phyloP scores from a whole-genome alignment of 73 alveolate species.

The Durusdinium trenchii region DNA sequence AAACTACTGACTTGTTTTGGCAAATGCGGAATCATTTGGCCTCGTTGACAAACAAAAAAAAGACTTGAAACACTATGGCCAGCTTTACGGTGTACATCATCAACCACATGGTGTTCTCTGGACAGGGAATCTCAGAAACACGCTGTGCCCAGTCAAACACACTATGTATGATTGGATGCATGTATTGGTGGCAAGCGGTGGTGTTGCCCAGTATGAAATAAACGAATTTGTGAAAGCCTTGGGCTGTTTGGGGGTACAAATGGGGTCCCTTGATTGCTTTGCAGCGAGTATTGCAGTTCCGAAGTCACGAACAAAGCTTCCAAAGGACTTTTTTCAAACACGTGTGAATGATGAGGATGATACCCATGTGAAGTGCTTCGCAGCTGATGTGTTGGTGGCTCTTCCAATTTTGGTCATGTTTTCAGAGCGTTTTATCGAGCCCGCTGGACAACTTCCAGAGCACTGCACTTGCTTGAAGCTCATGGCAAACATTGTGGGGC shows the following conservation, averaged over 20 bases:
- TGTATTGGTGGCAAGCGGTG: not conserved
- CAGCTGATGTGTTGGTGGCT: not conserved
- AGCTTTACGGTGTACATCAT: not conserved
- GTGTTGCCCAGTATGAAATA: constrained; percentile 34
- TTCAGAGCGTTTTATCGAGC: not conserved
- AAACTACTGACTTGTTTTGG: not conserved
- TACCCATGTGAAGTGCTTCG: not conserved
- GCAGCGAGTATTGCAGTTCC: not conserved
- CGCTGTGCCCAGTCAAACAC: not conserved
- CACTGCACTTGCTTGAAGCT: not conserved
- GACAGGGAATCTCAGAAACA: not conserved
- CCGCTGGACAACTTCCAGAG: not conserved
- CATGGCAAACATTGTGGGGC: not conserved
- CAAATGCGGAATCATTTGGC: not conserved
- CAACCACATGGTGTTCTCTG: not conserved
- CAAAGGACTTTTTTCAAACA: not conserved
- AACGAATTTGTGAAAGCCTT: not conserved
- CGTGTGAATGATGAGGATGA: not conserved
- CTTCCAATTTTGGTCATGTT: not conserved
- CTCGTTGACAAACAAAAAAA: not conserved
- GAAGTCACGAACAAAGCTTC: not conserved
- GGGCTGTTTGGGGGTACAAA: not conserved
- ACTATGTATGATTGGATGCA: constrained; percentile 54
- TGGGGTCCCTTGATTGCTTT: not conserved
- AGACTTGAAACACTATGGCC: not conserved